These are phyloP conservation scores for Ambrosiella xylebori DNA, from an alignment of 2,329 filamentous ascomycete species.

Conservation along the genomic window DNA sequence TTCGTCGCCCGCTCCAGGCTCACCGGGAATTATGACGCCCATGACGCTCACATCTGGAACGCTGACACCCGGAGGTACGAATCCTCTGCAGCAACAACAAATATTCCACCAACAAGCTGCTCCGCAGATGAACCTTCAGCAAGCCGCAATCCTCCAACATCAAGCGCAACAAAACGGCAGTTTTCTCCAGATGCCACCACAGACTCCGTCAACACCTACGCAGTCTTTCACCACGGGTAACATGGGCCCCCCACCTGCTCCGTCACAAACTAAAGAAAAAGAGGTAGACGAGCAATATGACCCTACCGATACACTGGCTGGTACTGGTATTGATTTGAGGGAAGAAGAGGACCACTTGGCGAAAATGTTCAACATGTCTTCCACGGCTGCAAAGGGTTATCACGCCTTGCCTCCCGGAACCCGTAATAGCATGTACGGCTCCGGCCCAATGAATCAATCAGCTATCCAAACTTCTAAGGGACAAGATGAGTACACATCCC, in stretches of 20 bases:
- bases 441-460: constrained; percentile 48
- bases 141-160: constrained; percentile 6
- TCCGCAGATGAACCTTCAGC: constrained; percentile 7
- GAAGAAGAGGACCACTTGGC: constrained; percentile 74
- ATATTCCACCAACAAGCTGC: constrained; percentile 4
- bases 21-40: constrained; percentile 8
- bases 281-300: constrained; percentile 52
- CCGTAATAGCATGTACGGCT: constrained; percentile 44
- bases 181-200: not conserved
- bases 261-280: constrained; percentile 26
- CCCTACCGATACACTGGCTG: constrained; percentile 65
- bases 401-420: constrained; percentile 26
- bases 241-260: constrained; percentile 40
- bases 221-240: constrained; percentile 17
- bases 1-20: constrained; percentile 9
- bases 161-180: constrained; percentile 4
- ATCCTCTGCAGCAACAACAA: constrained; percentile 7
- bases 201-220: constrained; percentile 1
- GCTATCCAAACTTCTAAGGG: constrained; percentile 26
- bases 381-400: not conserved
- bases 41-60: constrained; percentile 7
- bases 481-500: constrained; percentile 44
- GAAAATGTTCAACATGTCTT: constrained; percentile 23
- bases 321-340: constrained; percentile 71
- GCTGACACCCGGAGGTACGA: not conserved